Evolutionary conservation across 805 yeast species (phyloP).

Genomic region (Candida anglica): DNA sequence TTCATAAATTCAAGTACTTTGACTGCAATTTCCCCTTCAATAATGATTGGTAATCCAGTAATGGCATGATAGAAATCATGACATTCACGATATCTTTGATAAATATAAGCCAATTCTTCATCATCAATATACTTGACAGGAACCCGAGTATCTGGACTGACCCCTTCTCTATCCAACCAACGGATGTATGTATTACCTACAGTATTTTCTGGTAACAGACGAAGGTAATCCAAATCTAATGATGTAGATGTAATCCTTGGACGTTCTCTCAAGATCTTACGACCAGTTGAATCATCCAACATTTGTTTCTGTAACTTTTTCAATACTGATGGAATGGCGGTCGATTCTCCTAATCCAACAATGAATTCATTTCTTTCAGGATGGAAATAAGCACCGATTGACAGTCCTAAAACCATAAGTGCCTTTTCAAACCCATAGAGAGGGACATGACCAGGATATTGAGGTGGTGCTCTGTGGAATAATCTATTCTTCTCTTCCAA

Average conservation of each 20-base stretch:
- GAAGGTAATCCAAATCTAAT: conserved; percentile 58
- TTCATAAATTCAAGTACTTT: conserved; percentile 91
- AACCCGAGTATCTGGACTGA: conserved; percentile 89
- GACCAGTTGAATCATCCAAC: conserved; percentile 73
- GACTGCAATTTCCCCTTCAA: conserved; percentile 96
- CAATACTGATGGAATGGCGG: conserved; percentile 72
- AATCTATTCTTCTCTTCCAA: conserved; percentile 20
- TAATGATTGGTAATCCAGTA: conserved; percentile 81
- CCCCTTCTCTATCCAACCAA: conserved; percentile 85
- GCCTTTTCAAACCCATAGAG: conserved; percentile 58
- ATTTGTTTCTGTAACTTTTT: conserved; percentile 61
- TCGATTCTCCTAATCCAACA: conserved; percentile 85
- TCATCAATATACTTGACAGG: conserved; percentile 85
- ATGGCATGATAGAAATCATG: conserved; percentile 96
- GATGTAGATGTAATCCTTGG: conserved; percentile 80
- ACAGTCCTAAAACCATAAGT: conserved; percentile 66
- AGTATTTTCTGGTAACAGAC: conserved; percentile 59
- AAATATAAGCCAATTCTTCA: conserved; percentile 87
- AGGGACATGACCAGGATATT: conserved; percentile 79
- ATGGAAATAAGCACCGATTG: conserved; percentile 71
- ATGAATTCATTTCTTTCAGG: conserved; percentile 75
- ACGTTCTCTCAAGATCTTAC: conserved; percentile 70
- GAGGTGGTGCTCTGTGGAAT: conserved; percentile 38
- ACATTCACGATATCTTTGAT: conserved; percentile 91
- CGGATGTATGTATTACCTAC: conserved; percentile 75